A percentile compares a stretch with the other conserved stretches of the same genome.
phyloP scores from a whole-genome alignment of 1,139 yeast species.

The Blastobotrys capitulatus region DNA sequence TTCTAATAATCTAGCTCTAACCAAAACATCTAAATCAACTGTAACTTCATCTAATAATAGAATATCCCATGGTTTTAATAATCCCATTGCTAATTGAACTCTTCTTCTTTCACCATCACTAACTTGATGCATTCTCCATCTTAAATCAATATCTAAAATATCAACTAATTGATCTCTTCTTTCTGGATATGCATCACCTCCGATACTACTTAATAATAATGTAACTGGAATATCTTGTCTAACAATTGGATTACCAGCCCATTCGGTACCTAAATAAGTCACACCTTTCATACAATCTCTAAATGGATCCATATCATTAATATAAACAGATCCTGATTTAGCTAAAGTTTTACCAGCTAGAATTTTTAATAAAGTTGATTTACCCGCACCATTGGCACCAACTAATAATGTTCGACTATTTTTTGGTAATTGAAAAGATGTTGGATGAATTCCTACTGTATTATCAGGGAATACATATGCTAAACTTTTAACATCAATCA shows the following conservation, averaged over 20 bases:
- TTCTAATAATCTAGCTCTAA: slow-evolving; percentile 63
- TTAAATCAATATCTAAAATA: slow-evolving; percentile 75
- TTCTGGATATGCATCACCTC: slow-evolving; percentile 68
- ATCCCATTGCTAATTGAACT: slow-evolving; percentile 91
- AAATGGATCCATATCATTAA: slow-evolving; percentile 88
- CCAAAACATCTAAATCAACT: slow-evolving; percentile 90
- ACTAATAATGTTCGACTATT: slow-evolving; percentile 71
- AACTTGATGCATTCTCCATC: slow-evolving; percentile 88
- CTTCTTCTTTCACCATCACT: slow-evolving; percentile 95
- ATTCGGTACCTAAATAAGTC: slow-evolving; percentile 94
- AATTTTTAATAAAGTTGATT: slow-evolving; percentile 76
- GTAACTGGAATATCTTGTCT: slow-evolving; percentile 86
- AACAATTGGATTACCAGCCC: slow-evolving; percentile 91
- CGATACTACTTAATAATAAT: slow-evolving; percentile 71
- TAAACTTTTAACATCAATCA: slow-evolving; percentile 57
- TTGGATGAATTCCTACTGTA: slow-evolving; percentile 64
- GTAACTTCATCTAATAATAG: slow-evolving; percentile 89
- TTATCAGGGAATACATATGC: slow-evolving; percentile 65
- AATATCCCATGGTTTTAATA: slow-evolving; percentile 83
- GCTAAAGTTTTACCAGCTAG: slow-evolving; percentile 90
- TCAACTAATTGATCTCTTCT: slow-evolving; percentile 71
- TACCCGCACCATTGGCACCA: slow-evolving; percentile 98
- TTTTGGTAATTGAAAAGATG: slow-evolving; percentile 57
- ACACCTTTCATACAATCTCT: slow-evolving; percentile 55
- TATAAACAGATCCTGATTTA: slow-evolving; percentile 52